Percentiles rank a stretch among this genome's conserved stretches.
phyloP scores from a whole-genome alignment of 23 red algal species.

The Chondrus crispus region DNA sequence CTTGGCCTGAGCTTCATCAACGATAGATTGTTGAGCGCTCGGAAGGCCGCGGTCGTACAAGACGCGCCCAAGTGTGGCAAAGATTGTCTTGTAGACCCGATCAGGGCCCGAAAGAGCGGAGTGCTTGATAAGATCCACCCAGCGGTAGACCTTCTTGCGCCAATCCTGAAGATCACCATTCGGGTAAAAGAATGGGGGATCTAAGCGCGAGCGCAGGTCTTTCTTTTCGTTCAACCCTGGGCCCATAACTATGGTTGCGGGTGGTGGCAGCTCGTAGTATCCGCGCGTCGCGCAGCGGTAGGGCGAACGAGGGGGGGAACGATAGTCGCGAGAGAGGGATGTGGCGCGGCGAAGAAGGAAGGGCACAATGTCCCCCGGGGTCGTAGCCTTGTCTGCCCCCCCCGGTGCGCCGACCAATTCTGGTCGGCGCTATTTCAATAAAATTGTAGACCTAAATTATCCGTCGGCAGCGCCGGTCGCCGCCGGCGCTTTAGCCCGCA shows the following conservation, averaged over 20 bases:
- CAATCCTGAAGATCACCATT: neutral
- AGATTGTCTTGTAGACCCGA: neutral
- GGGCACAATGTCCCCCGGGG: too few species aligned
- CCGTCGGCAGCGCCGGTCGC: too few species aligned
- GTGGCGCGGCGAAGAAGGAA: too few species aligned
- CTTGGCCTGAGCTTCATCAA: neutral
- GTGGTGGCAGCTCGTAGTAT: too few species aligned
- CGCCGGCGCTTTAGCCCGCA: too few species aligned
- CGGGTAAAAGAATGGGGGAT: neutral
- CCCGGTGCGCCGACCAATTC: too few species aligned
- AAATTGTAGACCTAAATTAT: too few species aligned
- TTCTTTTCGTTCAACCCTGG: neutral
- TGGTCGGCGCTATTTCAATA: too few species aligned
- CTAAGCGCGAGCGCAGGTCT: neutral
- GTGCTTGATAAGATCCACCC: neutral
- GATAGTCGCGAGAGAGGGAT: too few species aligned
- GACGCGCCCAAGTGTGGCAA: neutral
- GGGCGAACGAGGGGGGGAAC: too few species aligned
- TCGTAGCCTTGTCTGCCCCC: too few species aligned
- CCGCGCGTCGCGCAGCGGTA: too few species aligned
- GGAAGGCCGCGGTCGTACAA: neutral
- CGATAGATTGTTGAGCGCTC: neutral
- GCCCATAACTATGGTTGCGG: neutral
- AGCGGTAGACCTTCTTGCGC: neutral
- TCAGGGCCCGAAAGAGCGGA: neutral